phyloP scores from a whole-genome alignment of 148 eudicot genomes.

The Cornus suecica region DNA sequence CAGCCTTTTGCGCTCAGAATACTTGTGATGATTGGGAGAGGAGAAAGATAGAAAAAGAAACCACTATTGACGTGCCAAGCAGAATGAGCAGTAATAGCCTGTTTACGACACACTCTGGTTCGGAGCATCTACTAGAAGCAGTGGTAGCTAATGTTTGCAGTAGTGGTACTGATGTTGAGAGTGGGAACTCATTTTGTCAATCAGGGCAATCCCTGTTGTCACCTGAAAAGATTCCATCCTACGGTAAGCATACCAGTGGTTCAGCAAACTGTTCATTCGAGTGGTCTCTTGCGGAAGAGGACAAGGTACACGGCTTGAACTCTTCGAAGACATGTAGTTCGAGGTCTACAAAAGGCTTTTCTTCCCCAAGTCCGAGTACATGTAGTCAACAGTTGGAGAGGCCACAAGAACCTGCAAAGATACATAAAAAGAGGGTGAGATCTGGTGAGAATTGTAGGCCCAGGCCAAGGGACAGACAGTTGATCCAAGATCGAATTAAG shows the following conservation, averaged over 20 bases:
- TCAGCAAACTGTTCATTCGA: conserved; percentile 55
- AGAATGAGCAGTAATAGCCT: conserved; percentile 39
- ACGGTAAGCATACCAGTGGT: conserved; percentile 42
- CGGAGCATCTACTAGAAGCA: conserved; percentile 85
- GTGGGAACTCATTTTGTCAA: conserved; percentile 34
- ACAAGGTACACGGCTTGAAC: conserved; percentile 44
- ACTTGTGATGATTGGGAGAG: conserved; percentile 35
- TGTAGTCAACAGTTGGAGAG: conserved; percentile 48
- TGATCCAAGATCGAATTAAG: conserved; percentile 92
- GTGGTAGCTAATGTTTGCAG: conserved; percentile 66
- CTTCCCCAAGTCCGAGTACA: conserved; percentile 43
- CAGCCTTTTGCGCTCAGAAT: conserved; percentile 49
- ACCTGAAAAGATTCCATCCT: conserved; percentile 50
- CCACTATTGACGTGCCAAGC: conserved; percentile 43
- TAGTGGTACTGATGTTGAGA: conserved; percentile 29
- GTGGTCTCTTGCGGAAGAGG: conserved; percentile 42
- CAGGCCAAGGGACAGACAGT: conserved; percentile 92
- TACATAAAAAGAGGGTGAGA: conserved; percentile 69
- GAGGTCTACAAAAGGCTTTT: conserved; percentile 42
- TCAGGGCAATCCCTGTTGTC: conserved; percentile 53
- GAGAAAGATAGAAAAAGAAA: conserved; percentile 26
- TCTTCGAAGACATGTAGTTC: conserved; percentile 41
- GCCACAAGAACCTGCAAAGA: conserved; percentile 46
- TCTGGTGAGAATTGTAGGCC: conserved; percentile 87
- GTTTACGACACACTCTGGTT: conserved; percentile 47